Percentiles rank a stretch among this genome's conserved stretches.
Evolutionary conservation across 805 yeast genomes (phyloP).

Genomic region (Cyberlindnera veronae): DNA sequence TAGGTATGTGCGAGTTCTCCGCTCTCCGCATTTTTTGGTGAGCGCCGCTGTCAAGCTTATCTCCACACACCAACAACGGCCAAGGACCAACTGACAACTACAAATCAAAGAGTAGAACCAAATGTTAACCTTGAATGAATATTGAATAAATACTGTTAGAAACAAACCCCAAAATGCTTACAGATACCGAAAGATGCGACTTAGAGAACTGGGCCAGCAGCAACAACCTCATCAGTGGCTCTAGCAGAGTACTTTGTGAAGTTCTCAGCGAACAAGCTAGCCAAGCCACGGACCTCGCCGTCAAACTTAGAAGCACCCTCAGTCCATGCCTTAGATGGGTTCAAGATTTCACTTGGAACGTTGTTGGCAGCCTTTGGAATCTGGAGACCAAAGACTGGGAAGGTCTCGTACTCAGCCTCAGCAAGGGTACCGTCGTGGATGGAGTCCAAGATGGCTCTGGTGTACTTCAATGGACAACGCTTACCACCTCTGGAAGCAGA

Average conservation of each 20-base stretch:
- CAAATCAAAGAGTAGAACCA: too few relatives aligned
- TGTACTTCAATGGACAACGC: constrained; percentile 96
- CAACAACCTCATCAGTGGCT: constrained; percentile 81
- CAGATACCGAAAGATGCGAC: not conserved
- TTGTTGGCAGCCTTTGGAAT: constrained; percentile 74
- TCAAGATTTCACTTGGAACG: constrained; percentile 81
- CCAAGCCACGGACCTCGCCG: constrained; percentile 62
- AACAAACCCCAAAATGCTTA: not conserved
- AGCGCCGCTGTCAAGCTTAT: too few relatives aligned
- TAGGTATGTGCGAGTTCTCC: too few relatives aligned
- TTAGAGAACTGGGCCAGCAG: constrained; percentile 76
- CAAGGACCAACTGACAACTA: too few relatives aligned
- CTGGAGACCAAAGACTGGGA: constrained; percentile 82
- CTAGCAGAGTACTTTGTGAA: constrained; percentile 79
- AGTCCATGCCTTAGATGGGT: constrained; percentile 83
- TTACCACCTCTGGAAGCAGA: constrained; percentile 91
- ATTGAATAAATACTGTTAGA: constrained; percentile 3
- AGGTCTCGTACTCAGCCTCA: constrained; percentile 74
- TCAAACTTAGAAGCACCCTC: constrained; percentile 51
- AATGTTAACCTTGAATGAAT: too few relatives aligned
- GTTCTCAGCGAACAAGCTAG: constrained; percentile 76
- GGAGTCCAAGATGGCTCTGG: constrained; percentile 93
- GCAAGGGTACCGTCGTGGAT: constrained; percentile 88
- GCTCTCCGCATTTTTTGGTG: too few relatives aligned
- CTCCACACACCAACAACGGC: too few relatives aligned